A percentile compares a stretch with the other conserved stretches of the same genome.
Evolutionary conservation across 768 basidiomycete species (phyloP).

Genomic region (Suillus variegatus): DNA sequence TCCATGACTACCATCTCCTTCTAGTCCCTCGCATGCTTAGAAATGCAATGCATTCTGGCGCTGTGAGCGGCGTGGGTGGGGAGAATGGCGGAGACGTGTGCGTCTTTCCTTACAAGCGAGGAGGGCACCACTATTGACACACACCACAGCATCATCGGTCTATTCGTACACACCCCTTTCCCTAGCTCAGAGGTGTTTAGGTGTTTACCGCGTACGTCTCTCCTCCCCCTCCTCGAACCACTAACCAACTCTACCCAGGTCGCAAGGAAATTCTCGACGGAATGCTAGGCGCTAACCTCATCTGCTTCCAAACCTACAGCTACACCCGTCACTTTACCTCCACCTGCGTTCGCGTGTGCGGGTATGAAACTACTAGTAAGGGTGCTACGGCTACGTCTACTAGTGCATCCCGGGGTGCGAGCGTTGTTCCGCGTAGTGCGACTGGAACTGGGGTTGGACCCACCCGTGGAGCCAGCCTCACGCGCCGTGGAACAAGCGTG

Average conservation of each 20-base stretch:
- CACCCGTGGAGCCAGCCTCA: constrained; percentile 15
- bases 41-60: constrained; percentile 44
- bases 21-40: constrained; percentile 87
- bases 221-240: background rate
- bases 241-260: constrained; percentile 36
- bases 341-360: constrained; percentile 94
- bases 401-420: constrained; percentile 1
- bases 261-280: constrained; percentile 95
- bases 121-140: background rate
- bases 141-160: constrained; percentile 59
- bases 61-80: constrained; percentile 13
- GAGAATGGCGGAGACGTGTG: constrained; percentile 29
- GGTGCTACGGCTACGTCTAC: constrained; percentile 5
- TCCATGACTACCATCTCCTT: constrained; percentile 95
- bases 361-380: constrained; percentile 73
- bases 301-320: constrained; percentile 98
- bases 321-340: constrained; percentile 95
- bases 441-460: background rate
- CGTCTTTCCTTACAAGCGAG: constrained; percentile 1
- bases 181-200: constrained; percentile 96
- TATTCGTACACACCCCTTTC: constrained; percentile 98
- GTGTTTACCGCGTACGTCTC: constrained; percentile 77
- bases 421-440: constrained; percentile 8
- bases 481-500: background rate
- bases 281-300: constrained; percentile 95